Evolutionary conservation across 495 filamentous ascomycete species (phyloP).

Genomic region (Aspergillus funiculosus): DNA sequence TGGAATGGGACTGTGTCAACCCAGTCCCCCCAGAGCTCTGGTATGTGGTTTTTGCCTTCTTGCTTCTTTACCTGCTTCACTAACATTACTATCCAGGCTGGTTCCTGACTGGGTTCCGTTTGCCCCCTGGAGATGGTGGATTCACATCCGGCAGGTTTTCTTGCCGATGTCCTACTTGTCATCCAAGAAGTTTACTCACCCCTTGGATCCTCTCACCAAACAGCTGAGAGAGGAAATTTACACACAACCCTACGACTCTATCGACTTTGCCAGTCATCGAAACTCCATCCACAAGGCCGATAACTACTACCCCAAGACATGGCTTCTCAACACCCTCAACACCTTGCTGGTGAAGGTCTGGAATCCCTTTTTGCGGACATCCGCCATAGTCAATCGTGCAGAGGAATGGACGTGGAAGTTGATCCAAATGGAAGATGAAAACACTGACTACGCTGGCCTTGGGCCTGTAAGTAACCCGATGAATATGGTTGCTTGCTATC

Average conservation of each 20-base stretch:
- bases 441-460: slow-evolving; percentile 80
- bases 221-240: slow-evolving; percentile 80
- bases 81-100: slow-evolving; percentile 44
- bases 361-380: slow-evolving; percentile 63
- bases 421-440: slow-evolving; percentile 83
- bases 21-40: slow-evolving; percentile 90
- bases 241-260: slow-evolving; percentile 67
- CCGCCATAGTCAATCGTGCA: slow-evolving; percentile 52
- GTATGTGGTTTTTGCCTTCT: slow-evolving; percentile 33
- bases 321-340: slow-evolving; percentile 70
- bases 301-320: slow-evolving; percentile 90
- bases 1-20: slow-evolving; percentile 88
- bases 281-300: slow-evolving; percentile 76
- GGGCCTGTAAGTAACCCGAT: slow-evolving; percentile 86
- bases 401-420: slow-evolving; percentile 73
- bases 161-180: slow-evolving; percentile 87
- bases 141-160: slow-evolving; percentile 91
- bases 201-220: slow-evolving; percentile 62
- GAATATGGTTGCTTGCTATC: slow-evolving; percentile 79
- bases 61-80: not conserved
- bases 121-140: slow-evolving; percentile 97
- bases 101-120: slow-evolving; percentile 94
- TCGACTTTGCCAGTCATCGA: slow-evolving; percentile 69
- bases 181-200: slow-evolving; percentile 68
- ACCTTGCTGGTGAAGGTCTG: slow-evolving; percentile 70